Percentiles rank a stretch among this genome's conserved stretches.
Evolutionary conservation across 192 early-diverging fungal genomes (phyloP).

Genomic region (Spizellomyces sp.): DNA sequence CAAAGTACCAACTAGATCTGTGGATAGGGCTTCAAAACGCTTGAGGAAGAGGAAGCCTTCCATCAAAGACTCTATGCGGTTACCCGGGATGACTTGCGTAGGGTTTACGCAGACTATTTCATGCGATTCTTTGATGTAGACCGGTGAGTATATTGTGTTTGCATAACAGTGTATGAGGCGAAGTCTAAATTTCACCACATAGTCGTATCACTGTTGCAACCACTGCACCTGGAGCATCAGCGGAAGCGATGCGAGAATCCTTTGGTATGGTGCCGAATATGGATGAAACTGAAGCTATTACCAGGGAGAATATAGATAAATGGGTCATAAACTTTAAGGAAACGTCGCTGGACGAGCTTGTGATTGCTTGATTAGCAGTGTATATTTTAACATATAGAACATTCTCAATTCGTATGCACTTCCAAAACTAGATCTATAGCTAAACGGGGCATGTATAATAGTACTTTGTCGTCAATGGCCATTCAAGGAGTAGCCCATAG

Average conservation of each 20-base stretch:
- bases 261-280: too few relatives aligned
- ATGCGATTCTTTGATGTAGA: conserved; percentile 51
- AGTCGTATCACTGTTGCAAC: conserved; percentile 26
- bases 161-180: neutral
- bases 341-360: neutral
- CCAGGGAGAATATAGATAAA: neutral
- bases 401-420: too few relatives aligned
- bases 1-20: neutral
- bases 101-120: conserved; percentile 63
- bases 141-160: neutral
- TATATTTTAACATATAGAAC: too few relatives aligned
- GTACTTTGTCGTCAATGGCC: too few relatives aligned
- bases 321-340: neutral
- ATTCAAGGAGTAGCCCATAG: too few relatives aligned
- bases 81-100: conserved; percentile 46
- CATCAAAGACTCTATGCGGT: conserved; percentile 54
- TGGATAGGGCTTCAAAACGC: conserved; percentile 51
- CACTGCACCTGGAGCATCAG: conserved; percentile 8
- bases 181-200: neutral
- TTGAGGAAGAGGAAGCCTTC: conserved; percentile 52
- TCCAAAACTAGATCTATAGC: too few relatives aligned
- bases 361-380: too few relatives aligned
- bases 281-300: neutral
- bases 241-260: neutral
- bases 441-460: too few relatives aligned